These are phyloP conservation scores for Solanum dulcamara DNA, from an alignment of 257 asterid species.

Conservation along the genomic window DNA sequence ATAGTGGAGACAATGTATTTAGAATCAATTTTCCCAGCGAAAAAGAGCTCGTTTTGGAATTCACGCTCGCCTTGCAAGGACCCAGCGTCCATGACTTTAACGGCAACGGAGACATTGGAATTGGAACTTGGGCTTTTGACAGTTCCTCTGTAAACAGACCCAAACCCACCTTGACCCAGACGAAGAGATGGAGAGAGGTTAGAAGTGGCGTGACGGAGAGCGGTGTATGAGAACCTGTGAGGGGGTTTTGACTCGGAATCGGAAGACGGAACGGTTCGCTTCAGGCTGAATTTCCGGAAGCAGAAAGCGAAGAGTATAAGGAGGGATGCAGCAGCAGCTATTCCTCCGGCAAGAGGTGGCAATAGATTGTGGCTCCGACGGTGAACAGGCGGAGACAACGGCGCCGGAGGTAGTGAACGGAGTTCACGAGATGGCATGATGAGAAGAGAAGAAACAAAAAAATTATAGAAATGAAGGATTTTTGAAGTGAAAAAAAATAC, in stretches of 20 bases:
- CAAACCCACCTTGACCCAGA: constrained; percentile 94
- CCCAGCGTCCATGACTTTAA: constrained; percentile 86
- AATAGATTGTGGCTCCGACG: constrained; percentile 17
- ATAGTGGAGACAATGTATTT: constrained; percentile 48
- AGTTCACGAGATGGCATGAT: constrained; percentile 76
- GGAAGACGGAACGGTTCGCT: constrained; percentile 76
- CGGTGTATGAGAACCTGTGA: constrained; percentile 50
- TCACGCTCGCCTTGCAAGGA: constrained; percentile 97
- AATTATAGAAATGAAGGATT: background rate
- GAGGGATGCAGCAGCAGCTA: constrained; percentile 52
- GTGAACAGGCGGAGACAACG: constrained; percentile 11
- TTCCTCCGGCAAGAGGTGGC: constrained; percentile 52
- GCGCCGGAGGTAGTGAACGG: constrained; percentile 18
- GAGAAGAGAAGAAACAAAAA: background rate
- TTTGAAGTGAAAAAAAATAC: background rate
- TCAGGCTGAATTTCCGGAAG: constrained; percentile 47
- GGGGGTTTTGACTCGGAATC: constrained; percentile 74
- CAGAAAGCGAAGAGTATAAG: constrained; percentile 52
- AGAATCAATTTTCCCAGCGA: constrained; percentile 65
- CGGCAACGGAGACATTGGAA: constrained; percentile 39
- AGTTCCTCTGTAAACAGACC: constrained; percentile 75
- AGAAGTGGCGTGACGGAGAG: constrained; percentile 73
- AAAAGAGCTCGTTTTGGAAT: constrained; percentile 80
- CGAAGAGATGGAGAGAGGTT: constrained; percentile 60
- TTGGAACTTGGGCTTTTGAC: constrained; percentile 21